phyloP scores from a whole-genome alignment of 1,139 yeast species.

The Pichiaceae sp. region DNA sequence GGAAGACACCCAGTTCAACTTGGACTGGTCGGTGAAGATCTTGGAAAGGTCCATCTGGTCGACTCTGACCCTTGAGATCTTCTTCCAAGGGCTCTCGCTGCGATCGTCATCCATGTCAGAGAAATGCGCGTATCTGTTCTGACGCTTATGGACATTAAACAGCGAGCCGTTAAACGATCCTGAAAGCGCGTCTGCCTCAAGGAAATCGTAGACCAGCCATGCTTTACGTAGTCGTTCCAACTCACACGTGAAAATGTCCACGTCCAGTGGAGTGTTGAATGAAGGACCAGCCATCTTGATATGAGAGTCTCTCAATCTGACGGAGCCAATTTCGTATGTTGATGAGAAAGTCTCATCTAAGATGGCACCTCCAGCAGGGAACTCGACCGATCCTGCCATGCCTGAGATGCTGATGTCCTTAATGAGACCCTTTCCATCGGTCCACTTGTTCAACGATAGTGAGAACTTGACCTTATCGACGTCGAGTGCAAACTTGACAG shows the following conservation, averaged over 20 bases:
- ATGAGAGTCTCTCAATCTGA: conserved; percentile 48
- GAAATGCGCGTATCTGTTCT: conserved; percentile 34
- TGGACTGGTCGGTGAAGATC: conserved; percentile 30
- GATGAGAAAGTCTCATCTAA: conserved; percentile 18
- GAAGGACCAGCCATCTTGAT: conserved; percentile 19
- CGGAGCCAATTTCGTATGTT: conserved; percentile 41
- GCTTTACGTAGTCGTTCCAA: conserved; percentile 51
- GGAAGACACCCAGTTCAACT: conserved; percentile 62
- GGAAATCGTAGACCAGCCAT: conserved; percentile 53
- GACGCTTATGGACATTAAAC: conserved; percentile 64
- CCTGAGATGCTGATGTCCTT: conserved; percentile 57
- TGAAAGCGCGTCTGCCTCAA: conserved; percentile 60
- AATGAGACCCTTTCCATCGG: conserved; percentile 58
- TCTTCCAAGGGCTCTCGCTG: conserved; percentile 35
- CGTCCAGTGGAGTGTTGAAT: conserved; percentile 31
- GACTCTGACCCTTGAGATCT: conserved; percentile 51
- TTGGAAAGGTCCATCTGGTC: conserved; percentile 52
- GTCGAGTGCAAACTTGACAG: conserved; percentile 25
- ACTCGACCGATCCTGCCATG: conserved; percentile 41
- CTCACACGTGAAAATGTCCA: conserved; percentile 58
- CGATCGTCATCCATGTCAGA: conserved; percentile 23
- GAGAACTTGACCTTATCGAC: conserved; percentile 51
- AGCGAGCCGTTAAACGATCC: conserved; percentile 69
- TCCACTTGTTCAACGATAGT: conserved; percentile 61
- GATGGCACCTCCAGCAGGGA: conserved; percentile 8